Conservation (phyloP, 345 rosid genomes). For the Bretschneidera sinensis region DNA sequence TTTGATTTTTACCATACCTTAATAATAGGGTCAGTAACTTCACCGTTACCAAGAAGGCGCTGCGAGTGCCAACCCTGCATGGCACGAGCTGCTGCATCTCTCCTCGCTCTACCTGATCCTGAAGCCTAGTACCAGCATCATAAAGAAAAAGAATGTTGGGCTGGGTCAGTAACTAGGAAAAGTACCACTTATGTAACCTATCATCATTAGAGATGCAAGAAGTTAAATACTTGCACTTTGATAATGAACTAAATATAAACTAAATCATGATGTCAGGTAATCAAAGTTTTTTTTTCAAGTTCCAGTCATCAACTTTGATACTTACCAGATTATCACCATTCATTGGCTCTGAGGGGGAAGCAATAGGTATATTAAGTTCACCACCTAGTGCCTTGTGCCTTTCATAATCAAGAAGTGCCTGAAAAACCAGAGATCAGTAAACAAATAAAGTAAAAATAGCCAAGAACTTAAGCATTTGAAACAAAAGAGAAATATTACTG, state of each 20-base stretch:
- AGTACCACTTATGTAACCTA: background rate
- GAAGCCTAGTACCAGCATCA: constrained; percentile 34
- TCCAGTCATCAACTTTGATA: background rate
- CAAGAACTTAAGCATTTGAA: background rate
- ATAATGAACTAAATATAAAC: too few relatives aligned
- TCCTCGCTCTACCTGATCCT: constrained; percentile 55
- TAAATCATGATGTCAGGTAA: background rate
- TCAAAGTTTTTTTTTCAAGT: too few relatives aligned
- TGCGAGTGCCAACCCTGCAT: constrained; percentile 83
- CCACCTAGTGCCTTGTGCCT: constrained; percentile 60
- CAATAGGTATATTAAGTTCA: constrained; percentile 48
- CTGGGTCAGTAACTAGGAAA: constrained; percentile 1
- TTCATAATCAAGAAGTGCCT: constrained; percentile 95
- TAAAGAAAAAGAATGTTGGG: constrained; percentile 11
- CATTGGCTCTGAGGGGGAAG: constrained; percentile 46
- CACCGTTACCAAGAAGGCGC: constrained; percentile 47
- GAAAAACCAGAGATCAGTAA: background rate
- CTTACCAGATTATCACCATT: constrained; percentile 60
- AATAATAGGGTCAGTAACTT: constrained; percentile 52
- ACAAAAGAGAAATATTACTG: background rate
- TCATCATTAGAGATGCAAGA: background rate
- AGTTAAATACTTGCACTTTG: background rate
- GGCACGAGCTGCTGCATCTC: constrained; percentile 76
- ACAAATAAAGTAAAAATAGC: background rate
- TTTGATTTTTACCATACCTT: constrained; percentile 41